Evolutionary conservation across 768 basidiomycete species (phyloP).

Genomic region (Phanerodontia chrysosporium): DNA sequence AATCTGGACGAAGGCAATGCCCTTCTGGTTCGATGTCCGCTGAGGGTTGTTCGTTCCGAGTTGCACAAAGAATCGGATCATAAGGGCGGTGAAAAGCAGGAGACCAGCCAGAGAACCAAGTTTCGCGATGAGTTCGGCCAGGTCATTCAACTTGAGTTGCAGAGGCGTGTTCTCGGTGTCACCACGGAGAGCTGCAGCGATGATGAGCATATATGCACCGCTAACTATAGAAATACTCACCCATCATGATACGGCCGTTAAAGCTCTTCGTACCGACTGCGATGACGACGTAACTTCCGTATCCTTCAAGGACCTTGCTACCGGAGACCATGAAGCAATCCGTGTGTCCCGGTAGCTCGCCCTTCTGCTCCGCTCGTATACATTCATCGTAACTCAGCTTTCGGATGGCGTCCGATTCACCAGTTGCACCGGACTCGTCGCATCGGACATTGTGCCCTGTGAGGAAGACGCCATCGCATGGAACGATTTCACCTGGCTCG

Average conservation of each 20-base stretch:
- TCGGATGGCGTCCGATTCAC: conserved; percentile 93
- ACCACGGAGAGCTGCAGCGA: conserved; percentile 68
- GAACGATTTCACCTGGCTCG: conserved; percentile 94
- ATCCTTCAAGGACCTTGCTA: conserved; percentile 90
- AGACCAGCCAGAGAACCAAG: conserved; percentile 80
- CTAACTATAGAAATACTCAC: conserved; percentile 41
- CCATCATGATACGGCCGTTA: conserved; percentile 97
- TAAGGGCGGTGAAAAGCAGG: conserved; percentile 73
- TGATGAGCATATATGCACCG: background rate
- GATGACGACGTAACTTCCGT: conserved; percentile 89
- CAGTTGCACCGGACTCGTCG: conserved; percentile 95
- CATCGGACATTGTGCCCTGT: conserved; percentile 91
- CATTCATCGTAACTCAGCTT: conserved; percentile 80
- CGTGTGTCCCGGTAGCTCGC: conserved; percentile 39
- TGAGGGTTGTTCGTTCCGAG: conserved; percentile 57
- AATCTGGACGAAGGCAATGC: conserved; percentile 87
- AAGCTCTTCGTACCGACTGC: conserved; percentile 91
- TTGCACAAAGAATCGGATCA: conserved; percentile 95
- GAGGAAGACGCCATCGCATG: conserved; percentile 94
- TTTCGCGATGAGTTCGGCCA: conserved; percentile 97
- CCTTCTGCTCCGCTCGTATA: conserved; percentile 35
- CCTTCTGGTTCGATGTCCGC: conserved; percentile 76
- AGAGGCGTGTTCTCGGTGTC: conserved; percentile 89
- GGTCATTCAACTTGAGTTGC: conserved; percentile 85
- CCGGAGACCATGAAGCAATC: conserved; percentile 94